Conservation (phyloP, 78 protist genomes). For the Capsaspora owczarzaki region DNA sequence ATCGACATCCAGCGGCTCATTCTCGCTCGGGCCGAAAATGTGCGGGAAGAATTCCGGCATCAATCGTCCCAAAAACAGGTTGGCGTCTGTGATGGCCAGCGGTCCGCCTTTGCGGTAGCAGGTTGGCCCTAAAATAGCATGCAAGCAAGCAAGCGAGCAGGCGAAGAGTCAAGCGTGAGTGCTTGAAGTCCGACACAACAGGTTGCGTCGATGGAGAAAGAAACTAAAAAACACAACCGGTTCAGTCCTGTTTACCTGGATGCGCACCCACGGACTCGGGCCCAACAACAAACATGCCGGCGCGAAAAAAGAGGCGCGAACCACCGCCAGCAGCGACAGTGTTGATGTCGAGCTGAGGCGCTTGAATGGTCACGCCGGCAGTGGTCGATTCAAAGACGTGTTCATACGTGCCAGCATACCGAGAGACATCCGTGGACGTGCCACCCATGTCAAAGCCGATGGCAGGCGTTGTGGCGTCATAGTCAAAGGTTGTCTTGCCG, state of each 20-base stretch:
- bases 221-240: background rate
- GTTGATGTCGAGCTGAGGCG: constrained; percentile 85
- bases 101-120: constrained; percentile 89
- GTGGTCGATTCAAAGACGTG: constrained; percentile 76
- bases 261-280: constrained; percentile 84
- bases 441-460: constrained; percentile 94
- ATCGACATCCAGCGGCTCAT: constrained; percentile 70
- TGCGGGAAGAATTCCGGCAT: constrained; percentile 73
- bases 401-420: constrained; percentile 59
- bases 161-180: too few relatives aligned
- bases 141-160: too few relatives aligned
- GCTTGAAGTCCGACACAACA: too few relatives aligned
- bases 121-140: constrained; percentile 85
- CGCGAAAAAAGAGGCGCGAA: constrained; percentile 55
- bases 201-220: background rate
- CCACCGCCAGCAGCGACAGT: constrained; percentile 98
- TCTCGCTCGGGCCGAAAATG: constrained; percentile 75
- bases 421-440: constrained; percentile 86
- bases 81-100: constrained; percentile 44
- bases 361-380: constrained; percentile 85
- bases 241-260: constrained; percentile 61
- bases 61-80: background rate
- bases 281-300: constrained; percentile 75
- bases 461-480: background rate
- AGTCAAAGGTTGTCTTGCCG: constrained; percentile 49